These are phyloP conservation scores for Hypoxylon fuscum DNA, from an alignment of 495 filamentous ascomycete genomes.

Conservation along the genomic window DNA sequence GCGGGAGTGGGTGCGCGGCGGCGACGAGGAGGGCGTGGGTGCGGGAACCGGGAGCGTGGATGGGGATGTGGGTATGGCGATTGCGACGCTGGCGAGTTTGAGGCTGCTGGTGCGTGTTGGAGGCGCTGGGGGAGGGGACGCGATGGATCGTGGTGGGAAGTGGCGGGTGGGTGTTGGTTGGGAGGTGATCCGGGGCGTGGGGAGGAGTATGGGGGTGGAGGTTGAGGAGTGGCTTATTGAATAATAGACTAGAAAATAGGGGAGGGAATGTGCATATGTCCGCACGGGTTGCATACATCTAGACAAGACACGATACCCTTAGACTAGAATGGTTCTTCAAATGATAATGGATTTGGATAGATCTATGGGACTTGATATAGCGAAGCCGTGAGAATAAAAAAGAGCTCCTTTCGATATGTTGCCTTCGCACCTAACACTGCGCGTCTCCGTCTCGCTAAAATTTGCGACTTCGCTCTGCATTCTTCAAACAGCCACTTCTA, in stretches of 20 bases:
- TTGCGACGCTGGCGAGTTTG: conserved; percentile 83
- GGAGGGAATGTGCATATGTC: neutral
- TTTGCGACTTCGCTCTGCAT: conserved; percentile 5
- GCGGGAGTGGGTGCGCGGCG: conserved; percentile 68
- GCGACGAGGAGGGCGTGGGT: conserved; percentile 15
- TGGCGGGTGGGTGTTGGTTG: conserved; percentile 80
- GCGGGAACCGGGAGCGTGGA: conserved; percentile 56
- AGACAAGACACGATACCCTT: neutral
- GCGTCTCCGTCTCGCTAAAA: neutral
- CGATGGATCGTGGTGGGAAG: conserved; percentile 70
- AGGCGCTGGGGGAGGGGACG: conserved; percentile 52
- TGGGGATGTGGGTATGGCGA: conserved; percentile 72
- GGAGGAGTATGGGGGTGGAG: conserved; percentile 75
- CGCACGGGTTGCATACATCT: too few relatives aligned
- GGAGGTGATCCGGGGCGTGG: conserved; percentile 72
- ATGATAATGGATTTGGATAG: conserved; percentile 1
- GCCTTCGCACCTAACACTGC: conserved; percentile 1
- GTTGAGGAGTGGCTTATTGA: conserved; percentile 76
- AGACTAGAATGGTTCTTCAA: neutral
- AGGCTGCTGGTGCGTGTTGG: conserved; percentile 72
- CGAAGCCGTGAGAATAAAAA: conserved; percentile 13
- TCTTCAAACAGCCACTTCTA: conserved; percentile 3
- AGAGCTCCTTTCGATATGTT: neutral
- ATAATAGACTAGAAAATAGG: conserved; percentile 51
- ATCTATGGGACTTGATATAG: conserved; percentile 11